phyloP scores from a whole-genome alignment of 306 rosid genomes.

The Morella rubra region DNA sequence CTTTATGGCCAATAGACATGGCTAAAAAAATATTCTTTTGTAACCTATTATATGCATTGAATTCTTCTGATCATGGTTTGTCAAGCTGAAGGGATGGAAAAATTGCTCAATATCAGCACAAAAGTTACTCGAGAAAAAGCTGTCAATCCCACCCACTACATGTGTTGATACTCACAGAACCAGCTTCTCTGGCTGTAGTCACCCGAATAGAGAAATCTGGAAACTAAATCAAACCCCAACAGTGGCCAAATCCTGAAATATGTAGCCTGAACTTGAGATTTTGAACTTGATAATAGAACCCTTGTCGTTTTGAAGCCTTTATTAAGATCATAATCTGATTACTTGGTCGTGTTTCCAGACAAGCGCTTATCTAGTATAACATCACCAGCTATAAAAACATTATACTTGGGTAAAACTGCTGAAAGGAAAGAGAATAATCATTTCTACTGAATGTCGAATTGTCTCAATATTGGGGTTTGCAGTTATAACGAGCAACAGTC shows the following conservation, averaged over 20 bases:
- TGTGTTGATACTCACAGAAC: neutral
- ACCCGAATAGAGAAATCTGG: slow-evolving; percentile 8
- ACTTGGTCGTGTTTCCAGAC: slow-evolving; percentile 1
- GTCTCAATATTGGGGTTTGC: slow-evolving; percentile 13
- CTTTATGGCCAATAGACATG: neutral
- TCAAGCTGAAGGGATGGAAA: neutral
- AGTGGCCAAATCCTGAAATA: too few relatives aligned
- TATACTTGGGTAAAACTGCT: neutral
- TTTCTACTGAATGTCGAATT: slow-evolving; percentile 18
- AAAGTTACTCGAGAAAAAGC: neutral
- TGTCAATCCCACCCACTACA: neutral
- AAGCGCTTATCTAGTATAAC: neutral
- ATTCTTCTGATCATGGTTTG: neutral
- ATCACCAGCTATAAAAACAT: neutral
- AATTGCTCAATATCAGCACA: neutral
- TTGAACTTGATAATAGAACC: slow-evolving; percentile 4
- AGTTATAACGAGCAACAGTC: slow-evolving; percentile 15
- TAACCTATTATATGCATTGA: neutral
- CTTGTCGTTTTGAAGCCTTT: neutral
- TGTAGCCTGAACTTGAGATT: neutral
- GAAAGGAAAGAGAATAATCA: slow-evolving; percentile 3
- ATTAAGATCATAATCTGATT: neutral
- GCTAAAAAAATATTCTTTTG: neutral
- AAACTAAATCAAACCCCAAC: slow-evolving; percentile 16
- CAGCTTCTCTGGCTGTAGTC: slow-evolving; percentile 2